Evolutionary conservation across 2,329 filamentous ascomycete species (phyloP), one percentile per base, ranked within the genome.

Genomic region (Apiospora pterosperma): DNA sequence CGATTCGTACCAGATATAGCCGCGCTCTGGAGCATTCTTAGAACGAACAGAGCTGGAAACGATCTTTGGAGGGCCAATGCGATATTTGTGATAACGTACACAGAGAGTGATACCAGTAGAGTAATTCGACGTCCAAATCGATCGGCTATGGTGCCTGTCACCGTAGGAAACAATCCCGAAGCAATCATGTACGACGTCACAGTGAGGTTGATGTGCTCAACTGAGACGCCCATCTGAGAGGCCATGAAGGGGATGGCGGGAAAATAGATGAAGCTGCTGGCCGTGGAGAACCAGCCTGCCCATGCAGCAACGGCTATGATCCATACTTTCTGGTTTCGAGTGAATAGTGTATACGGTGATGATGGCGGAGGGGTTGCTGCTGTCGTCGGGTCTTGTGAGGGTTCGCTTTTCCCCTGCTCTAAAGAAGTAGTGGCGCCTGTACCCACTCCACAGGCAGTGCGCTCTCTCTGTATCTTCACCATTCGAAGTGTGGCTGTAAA

Each of bases 1-100:
- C n/a, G n/a, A n/a, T n/a, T n/a, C n/a, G n/a, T 55, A 19, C 68
- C 67, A n/a, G 67, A 70, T 6, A 67, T 67, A 0, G 59, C 69
- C 23, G 67, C 64, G 25, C 66, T 67, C 31, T 70, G 66, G 4
- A 65, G n/a, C 66, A 68, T 63, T 0, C 68, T 28, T 4, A 68
- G 36, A 10, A 67, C 60, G 31, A 70, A 65, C 1, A 70, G 63
- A 0, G 63, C 52, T 5, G 48, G 36, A 12, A 66, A 66, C 1
- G 60, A 52, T 10, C 21, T 44, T 55, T 66, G 65, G 28, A 66
- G 41, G 5, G 67, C 68, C 4, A 70, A 41, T 1, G 65, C 66
- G 10, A 69, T 25, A 31, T 67, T 69, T n/a, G 67, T 63, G 3
- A 36, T 62, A 3, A 67, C 36, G 36, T 69, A 69, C 19, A 69